phyloP scores from a whole-genome alignment of 352 stramenopile species.

The Elongisporangium prolatum region DNA sequence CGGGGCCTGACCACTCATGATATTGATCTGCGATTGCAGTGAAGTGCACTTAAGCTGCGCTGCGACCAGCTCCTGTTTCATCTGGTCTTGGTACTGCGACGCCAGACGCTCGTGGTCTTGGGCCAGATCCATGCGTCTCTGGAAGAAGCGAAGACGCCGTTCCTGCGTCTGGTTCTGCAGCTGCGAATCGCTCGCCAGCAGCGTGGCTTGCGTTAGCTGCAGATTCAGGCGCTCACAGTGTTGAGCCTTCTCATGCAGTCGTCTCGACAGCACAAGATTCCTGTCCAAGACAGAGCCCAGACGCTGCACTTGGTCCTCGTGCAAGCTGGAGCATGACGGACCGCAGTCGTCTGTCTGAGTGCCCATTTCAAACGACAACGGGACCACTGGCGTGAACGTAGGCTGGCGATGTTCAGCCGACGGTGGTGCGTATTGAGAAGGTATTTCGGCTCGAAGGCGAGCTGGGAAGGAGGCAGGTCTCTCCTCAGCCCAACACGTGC shows the following conservation, averaged over 20 bases:
- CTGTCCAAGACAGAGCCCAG: conserved; percentile 30
- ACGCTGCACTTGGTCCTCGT: conserved; percentile 3
- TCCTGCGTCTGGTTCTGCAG: conserved; percentile 16
- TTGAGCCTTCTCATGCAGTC: conserved; percentile 36
- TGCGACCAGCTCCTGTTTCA: conserved; percentile 18
- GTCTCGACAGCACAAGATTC: conserved; percentile 25
- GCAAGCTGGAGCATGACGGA: neutral
- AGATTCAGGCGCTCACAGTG: conserved; percentile 17
- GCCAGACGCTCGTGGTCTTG: conserved; percentile 24
- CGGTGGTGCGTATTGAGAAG: conserved; percentile 3
- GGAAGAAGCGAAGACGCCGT: conserved; percentile 19
- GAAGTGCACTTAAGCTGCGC: conserved; percentile 20
- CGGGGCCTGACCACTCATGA: conserved; percentile 15
- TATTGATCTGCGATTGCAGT: conserved; percentile 12
- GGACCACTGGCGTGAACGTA: conserved; percentile 21
- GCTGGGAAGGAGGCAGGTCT: conserved; percentile 11
- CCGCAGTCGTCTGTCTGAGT: conserved; percentile 21
- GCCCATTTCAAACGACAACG: conserved; percentile 19
- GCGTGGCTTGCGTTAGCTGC: neutral
- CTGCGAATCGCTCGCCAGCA: conserved; percentile 7
- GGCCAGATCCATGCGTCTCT: conserved; percentile 27
- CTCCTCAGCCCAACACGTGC: conserved; percentile 17
- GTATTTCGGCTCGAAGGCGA: conserved; percentile 21
- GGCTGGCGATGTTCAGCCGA: conserved; percentile 3
- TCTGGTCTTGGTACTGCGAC: conserved; percentile 25